These are phyloP conservation scores for Thamnidium elegans DNA, from an alignment of 192 early-diverging fungal genomes.

Conservation along the genomic window DNA sequence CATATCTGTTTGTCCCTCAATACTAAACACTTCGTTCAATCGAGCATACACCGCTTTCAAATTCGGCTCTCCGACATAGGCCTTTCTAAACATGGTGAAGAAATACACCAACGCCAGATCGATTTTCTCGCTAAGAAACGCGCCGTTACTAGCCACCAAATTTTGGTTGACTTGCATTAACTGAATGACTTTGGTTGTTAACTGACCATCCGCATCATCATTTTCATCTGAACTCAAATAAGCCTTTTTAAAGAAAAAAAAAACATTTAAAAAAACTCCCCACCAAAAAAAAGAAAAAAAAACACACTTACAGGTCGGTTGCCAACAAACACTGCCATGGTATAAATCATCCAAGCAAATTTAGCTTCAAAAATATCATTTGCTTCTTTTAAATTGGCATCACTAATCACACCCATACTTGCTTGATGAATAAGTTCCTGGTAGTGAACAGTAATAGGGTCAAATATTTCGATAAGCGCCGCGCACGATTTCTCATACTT, in stretches of 20 bases:
- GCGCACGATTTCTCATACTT: constrained; percentile 61
- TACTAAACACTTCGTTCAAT: constrained; percentile 60
- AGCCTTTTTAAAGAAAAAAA: constrained; percentile 34
- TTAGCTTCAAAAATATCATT: constrained; percentile 55
- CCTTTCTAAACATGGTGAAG: constrained; percentile 69
- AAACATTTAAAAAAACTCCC: too few species aligned
- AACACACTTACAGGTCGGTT: constrained; percentile 54
- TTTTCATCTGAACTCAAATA: constrained; percentile 72
- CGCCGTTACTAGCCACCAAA: constrained; percentile 44
- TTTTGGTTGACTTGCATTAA: constrained; percentile 67
- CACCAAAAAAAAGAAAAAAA: background rate
- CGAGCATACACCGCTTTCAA: constrained; percentile 55
- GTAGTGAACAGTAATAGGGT: constrained; percentile 61
- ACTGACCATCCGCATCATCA: constrained; percentile 71
- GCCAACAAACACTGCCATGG: constrained; percentile 64
- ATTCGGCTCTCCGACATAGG: constrained; percentile 70
- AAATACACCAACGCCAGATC: constrained; percentile 76
- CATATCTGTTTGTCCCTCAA: constrained; percentile 60
- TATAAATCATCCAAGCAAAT: constrained; percentile 80
- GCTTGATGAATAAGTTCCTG: constrained; percentile 33
- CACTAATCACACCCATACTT: background rate
- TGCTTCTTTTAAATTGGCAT: constrained; percentile 42
- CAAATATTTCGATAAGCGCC: constrained; percentile 49
- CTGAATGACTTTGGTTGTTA: constrained; percentile 65
- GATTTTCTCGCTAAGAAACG: constrained; percentile 55